phyloP scores from a whole-genome alignment of 1,284 basidiomycete species.

The Phellinidium pouzarii region DNA sequence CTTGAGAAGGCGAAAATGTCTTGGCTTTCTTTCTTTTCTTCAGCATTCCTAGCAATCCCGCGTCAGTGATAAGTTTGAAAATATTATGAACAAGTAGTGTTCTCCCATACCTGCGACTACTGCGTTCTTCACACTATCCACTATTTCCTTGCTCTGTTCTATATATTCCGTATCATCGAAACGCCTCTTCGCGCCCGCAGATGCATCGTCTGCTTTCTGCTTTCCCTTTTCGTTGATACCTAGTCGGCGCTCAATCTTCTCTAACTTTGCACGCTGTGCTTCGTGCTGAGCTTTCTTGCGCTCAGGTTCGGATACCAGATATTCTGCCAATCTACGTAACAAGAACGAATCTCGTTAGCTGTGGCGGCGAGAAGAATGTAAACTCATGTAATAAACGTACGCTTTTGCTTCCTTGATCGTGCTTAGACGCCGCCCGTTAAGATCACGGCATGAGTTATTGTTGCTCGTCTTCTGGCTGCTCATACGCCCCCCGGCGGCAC shows the following conservation, averaged over 20 bases:
- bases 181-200: constrained; percentile 76
- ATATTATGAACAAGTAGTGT: constrained; percentile 16
- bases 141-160: constrained; percentile 88
- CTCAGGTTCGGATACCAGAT: constrained; percentile 81
- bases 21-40: constrained; percentile 89
- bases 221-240: constrained; percentile 50
- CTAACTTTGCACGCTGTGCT: constrained; percentile 80
- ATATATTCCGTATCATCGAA: constrained; percentile 91
- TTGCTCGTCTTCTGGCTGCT: constrained; percentile 92
- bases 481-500: constrained; percentile 97
- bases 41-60: constrained; percentile 44
- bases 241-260: constrained; percentile 75
- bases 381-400: constrained; percentile 35
- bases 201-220: constrained; percentile 37
- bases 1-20: constrained; percentile 31
- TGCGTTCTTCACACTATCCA: constrained; percentile 88
- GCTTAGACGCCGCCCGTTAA: constrained; percentile 84
- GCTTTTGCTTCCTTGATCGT: constrained; percentile 96
- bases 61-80: not conserved
- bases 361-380: not conserved
- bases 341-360: constrained; percentile 15
- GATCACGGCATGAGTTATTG: constrained; percentile 91
- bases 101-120: constrained; percentile 67
- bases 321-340: constrained; percentile 69
- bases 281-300: constrained; percentile 76